phyloP scores from a whole-genome alignment of 345 rosid genomes.

The Eucalyptus globulus region DNA sequence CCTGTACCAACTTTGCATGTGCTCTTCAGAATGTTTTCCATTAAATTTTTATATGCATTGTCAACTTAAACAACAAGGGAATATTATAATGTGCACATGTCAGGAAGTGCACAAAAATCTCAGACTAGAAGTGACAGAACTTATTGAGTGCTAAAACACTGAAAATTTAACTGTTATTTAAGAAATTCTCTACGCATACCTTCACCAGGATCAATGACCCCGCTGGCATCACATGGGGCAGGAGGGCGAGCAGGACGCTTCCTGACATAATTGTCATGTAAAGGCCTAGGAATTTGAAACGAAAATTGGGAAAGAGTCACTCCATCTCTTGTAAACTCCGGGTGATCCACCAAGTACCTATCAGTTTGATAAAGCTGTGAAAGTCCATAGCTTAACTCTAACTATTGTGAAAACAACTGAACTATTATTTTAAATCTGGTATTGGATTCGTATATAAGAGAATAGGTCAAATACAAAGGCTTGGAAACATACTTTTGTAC shows the following conservation, averaged over 20 bases:
- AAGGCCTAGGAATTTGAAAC: constrained; percentile 12
- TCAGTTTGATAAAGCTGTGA: background rate
- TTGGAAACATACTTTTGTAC: constrained; percentile 55
- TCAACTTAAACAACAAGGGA: background rate
- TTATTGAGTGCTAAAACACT: background rate
- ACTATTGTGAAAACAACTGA: background rate
- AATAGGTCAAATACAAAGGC: background rate
- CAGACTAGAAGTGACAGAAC: background rate
- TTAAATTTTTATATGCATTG: background rate
- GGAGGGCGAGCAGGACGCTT: constrained; percentile 1
- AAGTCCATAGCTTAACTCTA: background rate
- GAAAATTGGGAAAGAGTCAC: constrained; percentile 3
- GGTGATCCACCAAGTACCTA: constrained; percentile 6
- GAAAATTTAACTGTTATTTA: background rate
- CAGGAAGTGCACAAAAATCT: background rate
- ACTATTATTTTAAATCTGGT: background rate
- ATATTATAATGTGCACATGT: background rate
- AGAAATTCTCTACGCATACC: background rate
- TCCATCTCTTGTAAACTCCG: constrained; percentile 1
- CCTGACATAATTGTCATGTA: constrained; percentile 4
- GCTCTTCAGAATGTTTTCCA: background rate
- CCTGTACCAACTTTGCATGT: background rate
- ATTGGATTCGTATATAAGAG: background rate
- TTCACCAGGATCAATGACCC: background rate
- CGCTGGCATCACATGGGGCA: background rate